phyloP scores from a whole-genome alignment of 345 rosid genomes.

The Balakata baccata region DNA sequence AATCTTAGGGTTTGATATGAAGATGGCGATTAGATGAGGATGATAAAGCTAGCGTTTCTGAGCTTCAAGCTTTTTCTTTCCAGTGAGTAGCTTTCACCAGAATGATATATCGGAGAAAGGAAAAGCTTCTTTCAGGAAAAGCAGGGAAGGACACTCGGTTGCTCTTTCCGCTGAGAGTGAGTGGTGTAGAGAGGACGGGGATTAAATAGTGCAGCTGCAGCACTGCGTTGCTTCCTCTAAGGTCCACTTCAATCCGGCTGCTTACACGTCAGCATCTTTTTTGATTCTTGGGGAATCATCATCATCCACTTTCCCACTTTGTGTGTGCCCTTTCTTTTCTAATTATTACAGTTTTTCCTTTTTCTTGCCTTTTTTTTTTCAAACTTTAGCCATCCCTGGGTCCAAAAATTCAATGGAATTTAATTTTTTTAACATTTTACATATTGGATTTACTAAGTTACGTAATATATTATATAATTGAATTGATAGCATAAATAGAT shows the following conservation, averaged over 20 bases:
- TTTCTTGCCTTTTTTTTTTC: neutral
- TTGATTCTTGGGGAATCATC: neutral
- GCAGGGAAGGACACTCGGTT: neutral
- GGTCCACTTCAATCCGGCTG: neutral
- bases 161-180: neutral
- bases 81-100: neutral
- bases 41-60: neutral
- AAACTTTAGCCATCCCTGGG: too few species aligned
- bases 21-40: neutral
- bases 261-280: constrained; percentile 5
- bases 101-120: neutral
- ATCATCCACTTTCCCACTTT: neutral
- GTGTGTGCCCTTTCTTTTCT: neutral
- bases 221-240: neutral
- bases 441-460: too few species aligned
- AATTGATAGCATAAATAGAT: too few species aligned
- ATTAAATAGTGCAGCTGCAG: neutral
- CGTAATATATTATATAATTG: too few species aligned
- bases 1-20: neutral
- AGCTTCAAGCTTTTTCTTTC: neutral
- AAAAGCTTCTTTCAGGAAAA: neutral
- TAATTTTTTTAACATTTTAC: too few species aligned
- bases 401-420: too few species aligned
- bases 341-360: neutral
- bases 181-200: neutral